These are phyloP conservation scores for Cenococcum geophilum DNA, from an alignment of 495 filamentous ascomycete genomes.

Conservation along the genomic window DNA sequence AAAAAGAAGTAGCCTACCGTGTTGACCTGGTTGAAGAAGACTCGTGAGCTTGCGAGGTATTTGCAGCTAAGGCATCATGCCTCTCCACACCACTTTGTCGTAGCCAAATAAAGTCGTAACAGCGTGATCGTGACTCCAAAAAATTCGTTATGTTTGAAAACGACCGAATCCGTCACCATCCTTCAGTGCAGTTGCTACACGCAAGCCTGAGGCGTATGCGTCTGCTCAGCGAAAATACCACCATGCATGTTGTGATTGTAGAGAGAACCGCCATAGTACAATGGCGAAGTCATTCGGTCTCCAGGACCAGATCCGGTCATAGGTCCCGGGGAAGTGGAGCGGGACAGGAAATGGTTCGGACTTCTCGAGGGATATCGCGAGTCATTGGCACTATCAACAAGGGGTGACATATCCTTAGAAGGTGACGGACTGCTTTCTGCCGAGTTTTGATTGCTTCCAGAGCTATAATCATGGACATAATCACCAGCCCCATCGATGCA, in stretches of 20 bases:
- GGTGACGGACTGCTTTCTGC: conserved; percentile 28
- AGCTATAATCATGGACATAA: conserved; percentile 18
- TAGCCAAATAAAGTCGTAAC: conserved; percentile 15
- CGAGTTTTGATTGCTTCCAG: conserved; percentile 30
- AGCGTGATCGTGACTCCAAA: conserved; percentile 23
- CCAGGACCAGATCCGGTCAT: conserved; percentile 33
- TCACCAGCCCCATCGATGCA: conserved; percentile 30
- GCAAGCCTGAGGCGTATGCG: conserved; percentile 27
- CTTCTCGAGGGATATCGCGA: conserved; percentile 7
- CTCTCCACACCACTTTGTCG: conserved; percentile 22
- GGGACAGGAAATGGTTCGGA: conserved; percentile 31
- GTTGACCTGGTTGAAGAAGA: conserved; percentile 18
- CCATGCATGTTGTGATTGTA: conserved; percentile 27
- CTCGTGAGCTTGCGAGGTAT: conserved; percentile 11
- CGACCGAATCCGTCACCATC: conserved; percentile 6
- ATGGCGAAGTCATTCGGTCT: conserved; percentile 28
- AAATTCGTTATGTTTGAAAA: conserved; percentile 24
- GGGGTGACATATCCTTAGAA: conserved; percentile 9
- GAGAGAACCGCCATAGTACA: conserved; percentile 34
- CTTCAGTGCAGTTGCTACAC: conserved; percentile 11
- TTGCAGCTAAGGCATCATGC: background rate
- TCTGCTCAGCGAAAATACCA: conserved; percentile 26
- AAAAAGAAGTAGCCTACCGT: conserved; percentile 7
- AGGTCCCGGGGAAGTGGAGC: conserved; percentile 36
- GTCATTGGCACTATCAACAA: conserved; percentile 33